Base-by-base conservation (phyloP, 306 rosid species). In the Quercus berberidifolia region DNA sequence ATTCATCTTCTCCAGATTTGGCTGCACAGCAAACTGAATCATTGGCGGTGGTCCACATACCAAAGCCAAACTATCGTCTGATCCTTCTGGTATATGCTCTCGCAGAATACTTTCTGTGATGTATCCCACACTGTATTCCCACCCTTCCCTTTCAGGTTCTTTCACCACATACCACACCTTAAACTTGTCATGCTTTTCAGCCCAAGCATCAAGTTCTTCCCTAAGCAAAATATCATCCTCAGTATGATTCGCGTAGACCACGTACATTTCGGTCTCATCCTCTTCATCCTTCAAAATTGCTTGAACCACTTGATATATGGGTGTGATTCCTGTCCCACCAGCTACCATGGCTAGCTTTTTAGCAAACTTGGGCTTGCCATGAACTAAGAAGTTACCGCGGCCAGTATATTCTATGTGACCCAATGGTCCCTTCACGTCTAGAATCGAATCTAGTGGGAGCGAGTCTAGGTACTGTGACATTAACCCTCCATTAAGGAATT, bases 271-370 rank as follows among this genome's bases (percentile, higher is more conserved):
- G 1, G 97, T 94, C 5, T 56, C 79, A 80, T 94, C 98, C 59
- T 91, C 90, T 0, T 88, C 88, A 28, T 94, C 94, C 78, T 88
- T 89, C 67, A 94, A 13, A 26, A 94, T 83, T 13, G 94, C 94
- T 35, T 92, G 92, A n/a, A 69, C 92, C 60, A 92, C 89, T 82
- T 92, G 97, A 76, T 89, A 94, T 14, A 94, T 79, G 0, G 98
- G 98, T 0, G 98, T 94, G 82, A 94, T 94, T 57, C 98, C 97
- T 2, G 97, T 89, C 65, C 98, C 98, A 21, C 97, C 97, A 0
- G 97, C 94, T 38, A 94, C 5, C 98, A 94, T 86, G 60, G 93
- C 90, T 1, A 94, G 80, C 79, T 71, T 86, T 72, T 83, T 92
- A 0, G 92, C 93, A 73, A 83, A 92, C 74, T 55, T 87, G 43